These are phyloP conservation scores for Rhynchosporium agropyri DNA, from an alignment of 2,329 filamentous ascomycete genomes.

Conservation along the genomic window DNA sequence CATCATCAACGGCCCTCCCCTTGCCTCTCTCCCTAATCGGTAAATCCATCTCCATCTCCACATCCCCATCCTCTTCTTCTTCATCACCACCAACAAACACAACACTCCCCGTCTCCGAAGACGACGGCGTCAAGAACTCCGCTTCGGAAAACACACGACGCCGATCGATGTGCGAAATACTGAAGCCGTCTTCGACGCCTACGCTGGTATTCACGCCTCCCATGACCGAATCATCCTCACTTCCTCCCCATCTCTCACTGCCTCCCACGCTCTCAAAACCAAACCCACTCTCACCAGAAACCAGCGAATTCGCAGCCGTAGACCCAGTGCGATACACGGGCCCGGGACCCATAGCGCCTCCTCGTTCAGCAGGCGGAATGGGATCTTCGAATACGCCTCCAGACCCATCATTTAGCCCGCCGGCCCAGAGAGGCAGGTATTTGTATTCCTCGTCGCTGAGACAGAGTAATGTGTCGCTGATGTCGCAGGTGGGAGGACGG, in stretches of 20 bases:
- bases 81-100: slow-evolving; percentile 4
- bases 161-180: slow-evolving; percentile 23
- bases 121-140: slow-evolving; percentile 14
- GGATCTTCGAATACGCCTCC: slow-evolving; percentile 51
- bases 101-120: background rate
- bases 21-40: slow-evolving; percentile 10
- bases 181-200: slow-evolving; percentile 30
- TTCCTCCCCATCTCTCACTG: background rate
- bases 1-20: background rate
- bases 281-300: slow-evolving; percentile 20
- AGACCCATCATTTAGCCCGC: slow-evolving; percentile 55
- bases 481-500: slow-evolving; percentile 13
- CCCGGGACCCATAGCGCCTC: slow-evolving; percentile 42
- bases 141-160: slow-evolving; percentile 18
- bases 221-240: background rate
- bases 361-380: slow-evolving; percentile 41
- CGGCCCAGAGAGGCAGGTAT: slow-evolving; percentile 68
- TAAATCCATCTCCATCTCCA: background rate
- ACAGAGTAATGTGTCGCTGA: slow-evolving; percentile 51
- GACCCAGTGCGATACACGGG: slow-evolving; percentile 41
- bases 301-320: slow-evolving; percentile 31
- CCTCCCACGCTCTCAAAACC: slow-evolving; percentile 12
- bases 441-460: slow-evolving; percentile 60
- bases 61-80: background rate
- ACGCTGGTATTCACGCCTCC: slow-evolving; percentile 20